A percentile compares a stretch with the other conserved stretches of the same genome.
Evolutionary conservation across 176 grass and related monocot genomes (phyloP).

Genomic region (Musa troglodytarum): DNA sequence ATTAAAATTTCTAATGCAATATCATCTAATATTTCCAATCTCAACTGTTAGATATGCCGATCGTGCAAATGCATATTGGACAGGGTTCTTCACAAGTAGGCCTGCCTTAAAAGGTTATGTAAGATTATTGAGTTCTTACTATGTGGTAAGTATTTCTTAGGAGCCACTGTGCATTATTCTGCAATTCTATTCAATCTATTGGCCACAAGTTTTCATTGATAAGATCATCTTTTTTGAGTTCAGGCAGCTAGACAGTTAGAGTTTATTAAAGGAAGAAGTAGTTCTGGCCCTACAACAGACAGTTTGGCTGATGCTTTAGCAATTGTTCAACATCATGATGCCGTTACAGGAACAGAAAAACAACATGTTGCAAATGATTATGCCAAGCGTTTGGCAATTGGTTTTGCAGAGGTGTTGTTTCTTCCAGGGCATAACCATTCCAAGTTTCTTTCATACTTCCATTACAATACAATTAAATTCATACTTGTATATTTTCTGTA

Average conservation of each 20-base stretch:
- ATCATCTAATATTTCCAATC: slow-evolving; percentile 10
- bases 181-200: background rate
- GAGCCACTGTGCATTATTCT: background rate
- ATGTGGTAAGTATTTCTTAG: slow-evolving; percentile 40
- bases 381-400: slow-evolving; percentile 90
- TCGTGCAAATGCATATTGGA: slow-evolving; percentile 85
- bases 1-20: background rate
- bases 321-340: slow-evolving; percentile 85
- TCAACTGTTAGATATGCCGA: slow-evolving; percentile 83
- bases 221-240: background rate
- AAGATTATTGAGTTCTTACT: slow-evolving; percentile 80
- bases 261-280: slow-evolving; percentile 57
- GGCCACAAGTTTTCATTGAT: background rate
- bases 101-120: slow-evolving; percentile 79
- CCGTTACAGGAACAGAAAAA: slow-evolving; percentile 94
- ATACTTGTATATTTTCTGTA: slow-evolving; percentile 5
- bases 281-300: slow-evolving; percentile 42
- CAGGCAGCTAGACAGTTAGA: slow-evolving; percentile 87
- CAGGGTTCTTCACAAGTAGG: slow-evolving; percentile 96
- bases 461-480: background rate
- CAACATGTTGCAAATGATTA: slow-evolving; percentile 98
- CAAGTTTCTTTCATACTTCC: background rate
- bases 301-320: slow-evolving; percentile 70
- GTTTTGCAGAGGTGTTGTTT: slow-evolving; percentile 54
- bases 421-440: background rate